phyloP scores from a whole-genome alignment of 2,329 filamentous ascomycete genomes.

The Curvularia eragrostidis region DNA sequence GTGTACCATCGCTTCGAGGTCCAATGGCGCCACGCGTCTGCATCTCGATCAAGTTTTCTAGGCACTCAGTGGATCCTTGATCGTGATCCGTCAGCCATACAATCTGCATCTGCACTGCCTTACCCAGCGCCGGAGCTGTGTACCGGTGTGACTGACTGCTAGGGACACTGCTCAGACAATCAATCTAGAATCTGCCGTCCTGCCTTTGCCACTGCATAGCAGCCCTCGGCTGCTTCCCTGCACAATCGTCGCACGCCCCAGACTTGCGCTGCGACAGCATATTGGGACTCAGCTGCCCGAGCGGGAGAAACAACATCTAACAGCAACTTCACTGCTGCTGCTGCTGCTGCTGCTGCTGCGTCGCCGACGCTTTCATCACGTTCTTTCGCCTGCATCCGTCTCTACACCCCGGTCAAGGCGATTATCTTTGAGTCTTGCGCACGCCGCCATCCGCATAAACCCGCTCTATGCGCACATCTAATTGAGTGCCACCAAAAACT shows the following conservation, averaged over 20 bases:
- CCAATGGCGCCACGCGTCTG: slow-evolving; percentile 7
- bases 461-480: background rate
- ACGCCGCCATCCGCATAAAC: background rate
- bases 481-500: background rate
- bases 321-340: slow-evolving; percentile 1
- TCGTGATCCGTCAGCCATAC: slow-evolving; percentile 4
- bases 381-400: background rate
- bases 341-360: no score
- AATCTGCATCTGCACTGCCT: slow-evolving; percentile 11
- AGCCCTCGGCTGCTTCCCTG: background rate
- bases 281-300: slow-evolving; percentile 4
- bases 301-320: background rate
- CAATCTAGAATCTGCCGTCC: slow-evolving; percentile 4
- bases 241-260: background rate
- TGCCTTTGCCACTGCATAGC: slow-evolving; percentile 6
- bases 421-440: background rate
- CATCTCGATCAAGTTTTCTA: slow-evolving; percentile 6
- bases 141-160: slow-evolving; percentile 1
- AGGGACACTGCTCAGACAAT: background rate
- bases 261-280: background rate
- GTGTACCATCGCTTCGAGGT: slow-evolving; percentile 5
- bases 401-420: background rate
- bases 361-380: slow-evolving; percentile 5
- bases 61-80: slow-evolving; percentile 7
- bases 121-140: background rate